Conservation (phyloP, 2,329 filamentous ascomycete genomes). For the Neurospora sp. region DNA sequence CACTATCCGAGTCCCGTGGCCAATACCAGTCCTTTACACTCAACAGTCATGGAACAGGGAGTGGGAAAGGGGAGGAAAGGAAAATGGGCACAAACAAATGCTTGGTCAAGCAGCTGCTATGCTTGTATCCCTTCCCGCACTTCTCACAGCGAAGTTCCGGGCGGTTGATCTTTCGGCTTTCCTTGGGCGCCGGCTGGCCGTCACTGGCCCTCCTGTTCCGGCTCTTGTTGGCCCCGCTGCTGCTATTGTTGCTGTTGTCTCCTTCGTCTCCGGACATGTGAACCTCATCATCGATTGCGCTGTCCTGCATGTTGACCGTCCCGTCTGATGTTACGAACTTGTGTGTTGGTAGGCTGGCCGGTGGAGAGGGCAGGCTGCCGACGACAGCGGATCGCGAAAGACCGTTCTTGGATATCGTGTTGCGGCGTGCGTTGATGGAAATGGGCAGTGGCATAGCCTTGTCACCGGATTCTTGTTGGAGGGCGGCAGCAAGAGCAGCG, state of each 20-base stretch:
- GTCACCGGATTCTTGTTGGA: slow-evolving; percentile 58
- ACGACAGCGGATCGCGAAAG: slow-evolving; percentile 42
- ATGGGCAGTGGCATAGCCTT: slow-evolving; percentile 47
- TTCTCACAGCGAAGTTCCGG: slow-evolving; percentile 91
- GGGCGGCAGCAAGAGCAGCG: slow-evolving; percentile 63
- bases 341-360: slow-evolving; percentile 57
- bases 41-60: slow-evolving; percentile 25
- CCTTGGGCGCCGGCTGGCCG: slow-evolving; percentile 66
- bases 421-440: slow-evolving; percentile 50
- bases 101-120: slow-evolving; percentile 99
- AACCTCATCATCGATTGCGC: slow-evolving; percentile 61
- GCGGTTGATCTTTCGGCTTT: slow-evolving; percentile 65
- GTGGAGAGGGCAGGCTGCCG: slow-evolving; percentile 52
- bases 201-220: slow-evolving; percentile 65
- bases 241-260: slow-evolving; percentile 36
- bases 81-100: slow-evolving; percentile 82
- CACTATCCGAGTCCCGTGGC: slow-evolving; percentile 8
- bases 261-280: slow-evolving; percentile 47
- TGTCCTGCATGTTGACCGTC: slow-evolving; percentile 43
- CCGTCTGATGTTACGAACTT: slow-evolving; percentile 37
- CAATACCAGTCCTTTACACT: slow-evolving; percentile 8
- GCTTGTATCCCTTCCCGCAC: slow-evolving; percentile 99
- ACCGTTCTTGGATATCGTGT: slow-evolving; percentile 57
- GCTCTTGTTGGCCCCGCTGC: slow-evolving; percentile 36
- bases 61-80: slow-evolving; percentile 35